Conservation (phyloP, 116 monocot species). For the Cymodocea nodosa region DNA sequence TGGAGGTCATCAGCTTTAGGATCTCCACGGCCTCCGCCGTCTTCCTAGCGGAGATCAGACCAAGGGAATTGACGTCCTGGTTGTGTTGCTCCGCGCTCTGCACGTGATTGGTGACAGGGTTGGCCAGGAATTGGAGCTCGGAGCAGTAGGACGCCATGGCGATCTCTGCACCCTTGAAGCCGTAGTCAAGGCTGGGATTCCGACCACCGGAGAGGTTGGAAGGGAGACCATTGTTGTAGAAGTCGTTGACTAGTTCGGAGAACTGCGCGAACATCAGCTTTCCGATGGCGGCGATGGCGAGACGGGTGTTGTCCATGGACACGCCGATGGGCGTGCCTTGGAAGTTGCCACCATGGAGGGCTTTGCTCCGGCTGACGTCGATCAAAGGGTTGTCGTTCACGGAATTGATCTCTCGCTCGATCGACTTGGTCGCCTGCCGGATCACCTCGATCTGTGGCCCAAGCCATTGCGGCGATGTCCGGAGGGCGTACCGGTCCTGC, state of each 20-base stretch:
- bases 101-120: constrained; percentile 84
- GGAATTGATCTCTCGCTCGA: constrained; percentile 65
- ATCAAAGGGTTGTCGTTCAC: constrained; percentile 67
- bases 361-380: constrained; percentile 45
- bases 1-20: constrained; percentile 77
- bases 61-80: constrained; percentile 88
- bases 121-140: constrained; percentile 71
- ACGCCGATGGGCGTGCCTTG: constrained; percentile 82
- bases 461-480: constrained; percentile 60
- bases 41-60: constrained; percentile 78
- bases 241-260: constrained; percentile 59
- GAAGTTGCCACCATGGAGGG: constrained; percentile 80
- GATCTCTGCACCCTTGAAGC: constrained; percentile 85
- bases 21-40: constrained; percentile 76
- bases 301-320: constrained; percentile 63
- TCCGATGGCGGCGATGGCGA: constrained; percentile 49
- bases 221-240: constrained; percentile 54
- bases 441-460: constrained; percentile 39
- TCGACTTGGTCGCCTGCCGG: constrained; percentile 29
- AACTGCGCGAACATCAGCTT: constrained; percentile 62
- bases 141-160: constrained; percentile 89
- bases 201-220: constrained; percentile 38
- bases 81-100: constrained; percentile 96
- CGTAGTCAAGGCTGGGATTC: constrained; percentile 29
- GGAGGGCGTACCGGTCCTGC: constrained; percentile 59